A percentile compares a stretch with the other conserved stretches of the same genome.
These are phyloP conservation scores for Leishmania martiniquensis DNA, from an alignment of 208 protist species.

Conservation along the genomic window DNA sequence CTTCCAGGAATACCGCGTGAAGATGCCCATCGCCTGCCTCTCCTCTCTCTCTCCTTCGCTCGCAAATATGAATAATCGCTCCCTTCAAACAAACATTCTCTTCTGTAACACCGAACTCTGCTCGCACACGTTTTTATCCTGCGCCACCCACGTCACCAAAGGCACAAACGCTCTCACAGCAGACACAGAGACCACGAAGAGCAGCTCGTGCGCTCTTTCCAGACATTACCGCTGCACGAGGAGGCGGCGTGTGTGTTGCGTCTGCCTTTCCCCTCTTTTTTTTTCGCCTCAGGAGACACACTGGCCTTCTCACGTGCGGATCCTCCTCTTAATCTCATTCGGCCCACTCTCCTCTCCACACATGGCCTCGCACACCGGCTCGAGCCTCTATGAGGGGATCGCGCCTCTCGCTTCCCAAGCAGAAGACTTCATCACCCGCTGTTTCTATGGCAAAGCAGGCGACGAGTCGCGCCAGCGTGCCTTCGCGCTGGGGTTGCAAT, in stretches of 20 bases:
- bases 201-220: background rate
- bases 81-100: background rate
- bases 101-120: background rate
- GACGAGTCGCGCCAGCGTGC: slow-evolving; percentile 29
- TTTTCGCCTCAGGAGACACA: background rate
- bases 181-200: background rate
- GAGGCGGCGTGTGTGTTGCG: background rate
- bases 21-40: no score
- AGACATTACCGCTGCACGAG: background rate
- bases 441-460: slow-evolving; percentile 58
- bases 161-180: background rate
- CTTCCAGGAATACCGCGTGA: no score
- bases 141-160: background rate
- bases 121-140: background rate
- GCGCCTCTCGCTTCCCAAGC: slow-evolving; percentile 38
- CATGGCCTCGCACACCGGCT: slow-evolving; percentile 11
- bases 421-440: slow-evolving; percentile 64
- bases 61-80: background rate
- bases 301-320: background rate
- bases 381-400: slow-evolving; percentile 28
- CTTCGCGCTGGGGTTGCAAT: slow-evolving; percentile 66
- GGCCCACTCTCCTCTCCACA: background rate
- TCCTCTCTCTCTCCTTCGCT: background rate
- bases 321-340: background rate
- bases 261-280: background rate